Base-by-base conservation (phyloP, 192 early-diverging fungal genomes). In the Backusella sp. region DNA sequence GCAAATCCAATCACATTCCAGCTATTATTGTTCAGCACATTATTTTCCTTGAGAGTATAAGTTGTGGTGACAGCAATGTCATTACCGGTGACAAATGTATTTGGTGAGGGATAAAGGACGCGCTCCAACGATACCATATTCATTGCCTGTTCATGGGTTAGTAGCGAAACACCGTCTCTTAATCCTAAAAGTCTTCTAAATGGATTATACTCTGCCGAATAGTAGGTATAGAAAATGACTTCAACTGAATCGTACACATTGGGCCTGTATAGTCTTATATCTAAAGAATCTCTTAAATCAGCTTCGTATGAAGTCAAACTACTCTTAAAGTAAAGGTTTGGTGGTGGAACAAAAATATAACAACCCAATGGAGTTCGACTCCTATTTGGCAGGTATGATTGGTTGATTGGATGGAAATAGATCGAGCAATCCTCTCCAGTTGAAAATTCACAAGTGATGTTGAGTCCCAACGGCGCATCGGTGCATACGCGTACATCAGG, bases 401-500 rank as follows among this genome's bases (percentile, higher is more conserved):
- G 26, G 9, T 62, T 28, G 26, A 62, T 62, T 26, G 21, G 9
- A 62, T 62, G 56, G 2, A 62, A 4, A 28, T 62, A 62, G 21
- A 4, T 28, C 4, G 56, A 62, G 23, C 56, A 62, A 62, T 62
- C 56, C 23, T 62, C 56, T 14, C 56, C 56, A 12, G 56, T 62
- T 62, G 56, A 28, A 28, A 62, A 62, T 3, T 56, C 53, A 9
- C 53, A 56, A 8, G 53, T 56, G n/a, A 56, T 56, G 21, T 56
- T 56, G 7, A 56, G 53, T 56, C 53, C 53, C 3, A 56, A 3
- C 8, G 19, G n/a, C 1, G 53, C 68, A 21, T 69, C 68, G 11
- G n/a, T 21, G 19, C 68, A 69, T 37, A 69, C 39, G 17, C 68
- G 68, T 21, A 69, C n/a, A 69, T 69, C 73, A 12, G 73, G 73